phyloP scores from a whole-genome alignment of 2,329 filamentous ascomycete genomes.

The Cladosporium sp. region DNA sequence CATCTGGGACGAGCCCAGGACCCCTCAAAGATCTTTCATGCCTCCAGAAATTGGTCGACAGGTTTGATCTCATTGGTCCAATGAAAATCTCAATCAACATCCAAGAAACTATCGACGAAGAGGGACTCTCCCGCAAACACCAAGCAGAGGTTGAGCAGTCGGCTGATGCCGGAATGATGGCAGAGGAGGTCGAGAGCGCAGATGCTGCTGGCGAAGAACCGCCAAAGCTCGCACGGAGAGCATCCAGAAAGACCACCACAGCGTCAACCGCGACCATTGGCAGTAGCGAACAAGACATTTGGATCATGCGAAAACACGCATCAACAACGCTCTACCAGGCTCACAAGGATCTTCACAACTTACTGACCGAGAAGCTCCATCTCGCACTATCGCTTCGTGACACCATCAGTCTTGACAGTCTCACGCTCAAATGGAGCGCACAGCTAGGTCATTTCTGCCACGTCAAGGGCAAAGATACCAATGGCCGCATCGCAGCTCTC shows the following conservation, averaged over 20 bases:
- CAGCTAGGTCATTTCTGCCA: slow-evolving; percentile 87
- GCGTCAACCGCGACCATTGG: background rate
- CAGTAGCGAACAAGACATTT: slow-evolving; percentile 41
- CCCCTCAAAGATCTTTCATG: slow-evolving; percentile 19
- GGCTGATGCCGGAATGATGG: slow-evolving; percentile 65
- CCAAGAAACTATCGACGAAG: slow-evolving; percentile 79
- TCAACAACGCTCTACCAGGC: slow-evolving; percentile 61
- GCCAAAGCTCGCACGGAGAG: slow-evolving; percentile 22
- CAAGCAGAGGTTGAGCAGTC: slow-evolving; percentile 68
- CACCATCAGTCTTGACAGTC: slow-evolving; percentile 50
- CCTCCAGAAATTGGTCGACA: slow-evolving; percentile 38
- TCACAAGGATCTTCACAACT: slow-evolving; percentile 60
- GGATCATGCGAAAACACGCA: slow-evolving; percentile 62
- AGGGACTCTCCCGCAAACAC: slow-evolving; percentile 77
- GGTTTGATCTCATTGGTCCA: slow-evolving; percentile 64
- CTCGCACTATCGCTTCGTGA: slow-evolving; percentile 60
- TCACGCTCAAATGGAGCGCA: slow-evolving; percentile 81
- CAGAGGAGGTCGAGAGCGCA: slow-evolving; percentile 63
- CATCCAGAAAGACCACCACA: slow-evolving; percentile 14
- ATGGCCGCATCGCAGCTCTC: slow-evolving; percentile 39
- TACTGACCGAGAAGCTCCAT: slow-evolving; percentile 55
- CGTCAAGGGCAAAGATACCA: slow-evolving; percentile 72
- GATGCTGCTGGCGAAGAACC: slow-evolving; percentile 58
- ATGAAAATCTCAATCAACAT: slow-evolving; percentile 66
- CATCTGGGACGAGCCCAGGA: no score